These are phyloP conservation scores for Trypanosoma brucei DNA, from an alignment of 208 protist species.

Conservation along the genomic window DNA sequence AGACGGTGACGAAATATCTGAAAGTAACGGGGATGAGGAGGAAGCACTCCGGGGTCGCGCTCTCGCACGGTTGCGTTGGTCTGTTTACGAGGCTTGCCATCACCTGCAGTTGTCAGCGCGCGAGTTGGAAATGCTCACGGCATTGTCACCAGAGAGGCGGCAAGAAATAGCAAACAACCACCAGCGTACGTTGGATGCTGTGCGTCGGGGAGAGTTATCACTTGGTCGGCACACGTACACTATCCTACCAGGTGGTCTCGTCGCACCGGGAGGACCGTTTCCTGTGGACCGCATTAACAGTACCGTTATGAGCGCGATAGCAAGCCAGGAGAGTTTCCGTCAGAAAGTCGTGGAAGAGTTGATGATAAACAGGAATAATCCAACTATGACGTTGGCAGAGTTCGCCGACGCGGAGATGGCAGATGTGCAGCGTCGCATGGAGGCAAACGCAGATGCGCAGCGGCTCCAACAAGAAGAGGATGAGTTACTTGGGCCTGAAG, in stretches of 20 bases:
- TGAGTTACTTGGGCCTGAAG: slow-evolving; percentile 65
- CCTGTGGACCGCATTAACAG: slow-evolving; percentile 2
- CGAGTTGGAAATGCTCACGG: slow-evolving; percentile 74
- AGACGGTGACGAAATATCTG: slow-evolving; percentile 49
- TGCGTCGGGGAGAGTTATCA: slow-evolving; percentile 60
- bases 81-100: slow-evolving; percentile 72
- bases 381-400: slow-evolving; percentile 84
- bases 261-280: slow-evolving; percentile 48
- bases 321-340: slow-evolving; percentile 44
- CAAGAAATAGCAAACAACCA: slow-evolving; percentile 51
- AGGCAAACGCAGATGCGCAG: slow-evolving; percentile 33
- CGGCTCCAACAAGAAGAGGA: slow-evolving; percentile 67
- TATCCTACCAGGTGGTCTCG: slow-evolving; percentile 74
- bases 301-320: slow-evolving; percentile 26
- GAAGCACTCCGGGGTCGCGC: slow-evolving; percentile 69
- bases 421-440: slow-evolving; percentile 72
- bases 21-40: slow-evolving; percentile 74
- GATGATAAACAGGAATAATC: slow-evolving; percentile 74
- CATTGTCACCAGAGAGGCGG: slow-evolving; percentile 52
- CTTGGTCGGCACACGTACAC: slow-evolving; percentile 80
- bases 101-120: slow-evolving; percentile 71
- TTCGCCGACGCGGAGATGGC: slow-evolving; percentile 84
- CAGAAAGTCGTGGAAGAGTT: slow-evolving; percentile 71
- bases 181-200: slow-evolving; percentile 68
- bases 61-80: slow-evolving; percentile 60